Base-by-base conservation (phyloP, 164 flowering plant species). In the Vitis riparia region DNA sequence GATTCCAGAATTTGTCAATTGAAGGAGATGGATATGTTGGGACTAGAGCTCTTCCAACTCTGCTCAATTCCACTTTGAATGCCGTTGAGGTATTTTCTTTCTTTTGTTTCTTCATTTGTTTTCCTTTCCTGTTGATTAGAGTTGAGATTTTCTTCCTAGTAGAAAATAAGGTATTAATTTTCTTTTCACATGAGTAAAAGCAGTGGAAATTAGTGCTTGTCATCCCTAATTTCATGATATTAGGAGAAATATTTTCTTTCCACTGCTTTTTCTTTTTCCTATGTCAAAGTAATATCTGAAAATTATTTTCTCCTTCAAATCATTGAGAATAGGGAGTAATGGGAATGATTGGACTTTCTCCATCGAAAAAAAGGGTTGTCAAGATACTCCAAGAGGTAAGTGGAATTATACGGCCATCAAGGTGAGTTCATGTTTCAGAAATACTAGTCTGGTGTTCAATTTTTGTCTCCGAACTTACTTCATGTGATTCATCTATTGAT, bases 341-440 rank as follows among this genome's bases (percentile, higher is more conserved):
- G 23, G 85, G 85, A 59, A 13, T 82, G 55, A 37, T 83, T 59
- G 50, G 82, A 59, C 86, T 86, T 51, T 73, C 79, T 23, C 83
- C 81, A 47, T 77, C 88, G 0, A 88, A 85, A 78, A 83, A 85
- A 70, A 80, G 78, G 65, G 67, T 75, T 17, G 72, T 83, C 67
- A 82, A 83, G 68, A 88, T 88, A 63, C 87, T 88, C 44, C 73
- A 70, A 52, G 83, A 85, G 30, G 81, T 79, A 11, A 79, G 79
- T 63, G 92, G 92, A 23, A 77, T 86, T 19, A 71, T 88, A 14
- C 85, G 58, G 68, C 90, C 92, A 65, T 82, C 90, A 49, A 85
- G 92, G 90, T 86, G 61, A 61, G 73, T 15, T 57, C 9, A 14
- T 65, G 47, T 32, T 32, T 32, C 6, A 32, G 44, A 9, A 9